Evolutionary conservation across 2,329 filamentous ascomycete species (phyloP).

Genomic region (Fusarium multiceps): DNA sequence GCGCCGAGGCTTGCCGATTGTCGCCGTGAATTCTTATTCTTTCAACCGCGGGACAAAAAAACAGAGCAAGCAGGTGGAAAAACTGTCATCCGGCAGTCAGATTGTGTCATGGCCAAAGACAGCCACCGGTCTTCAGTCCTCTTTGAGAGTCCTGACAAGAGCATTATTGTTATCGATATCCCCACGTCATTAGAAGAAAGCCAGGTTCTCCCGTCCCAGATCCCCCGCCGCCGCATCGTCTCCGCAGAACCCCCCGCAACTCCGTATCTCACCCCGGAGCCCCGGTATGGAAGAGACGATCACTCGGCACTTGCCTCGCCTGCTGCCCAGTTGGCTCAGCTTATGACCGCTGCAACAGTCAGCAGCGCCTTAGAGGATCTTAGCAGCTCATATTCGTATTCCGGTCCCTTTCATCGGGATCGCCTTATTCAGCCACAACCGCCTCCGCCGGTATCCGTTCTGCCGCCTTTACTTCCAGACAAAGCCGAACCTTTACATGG

Average conservation of each 20-base stretch:
- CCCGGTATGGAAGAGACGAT: conserved; percentile 45
- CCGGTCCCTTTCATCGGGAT: conserved; percentile 61
- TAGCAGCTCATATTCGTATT: conserved; percentile 42
- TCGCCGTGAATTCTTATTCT: conserved; percentile 32
- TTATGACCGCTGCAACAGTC: conserved; percentile 64
- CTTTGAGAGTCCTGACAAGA: conserved; percentile 50
- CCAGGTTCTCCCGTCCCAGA: conserved; percentile 62
- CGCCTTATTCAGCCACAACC: conserved; percentile 46
- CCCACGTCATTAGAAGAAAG: conserved; percentile 75
- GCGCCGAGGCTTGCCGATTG: conserved; percentile 47
- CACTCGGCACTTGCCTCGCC: conserved; percentile 52
- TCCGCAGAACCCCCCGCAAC: conserved; percentile 57
- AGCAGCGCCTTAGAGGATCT: conserved; percentile 57
- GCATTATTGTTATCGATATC: conserved; percentile 73
- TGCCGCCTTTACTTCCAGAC: conserved; percentile 53
- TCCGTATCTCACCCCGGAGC: conserved; percentile 66
- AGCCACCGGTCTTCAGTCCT: conserved; percentile 47
- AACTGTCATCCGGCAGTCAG: conserved; percentile 19
- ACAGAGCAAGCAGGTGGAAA: conserved; percentile 5
- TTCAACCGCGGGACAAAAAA: conserved; percentile 23
- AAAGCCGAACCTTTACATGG: conserved; percentile 61
- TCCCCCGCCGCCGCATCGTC: conserved; percentile 56
- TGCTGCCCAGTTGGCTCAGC: conserved; percentile 63
- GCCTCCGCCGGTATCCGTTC: conserved; percentile 9
- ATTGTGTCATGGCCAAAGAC: conserved; percentile 12